These are phyloP conservation scores for Colletotrichum australisinense DNA, from an alignment of 2,329 filamentous ascomycete genomes.

Conservation along the genomic window DNA sequence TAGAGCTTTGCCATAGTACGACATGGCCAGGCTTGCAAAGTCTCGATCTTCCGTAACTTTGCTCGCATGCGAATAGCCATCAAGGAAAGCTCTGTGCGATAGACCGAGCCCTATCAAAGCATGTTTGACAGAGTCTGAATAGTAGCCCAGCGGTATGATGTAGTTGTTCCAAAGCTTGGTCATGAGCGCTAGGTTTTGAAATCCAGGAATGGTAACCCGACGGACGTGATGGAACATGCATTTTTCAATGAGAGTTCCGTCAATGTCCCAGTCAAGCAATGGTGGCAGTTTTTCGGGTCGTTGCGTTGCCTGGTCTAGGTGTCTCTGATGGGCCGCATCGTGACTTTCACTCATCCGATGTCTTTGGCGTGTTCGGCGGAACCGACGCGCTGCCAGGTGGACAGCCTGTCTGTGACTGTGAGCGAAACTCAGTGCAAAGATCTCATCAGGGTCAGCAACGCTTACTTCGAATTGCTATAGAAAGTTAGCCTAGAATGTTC, in stretches of 20 bases:
- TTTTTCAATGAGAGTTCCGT: background rate
- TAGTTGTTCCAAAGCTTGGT: conserved; percentile 10
- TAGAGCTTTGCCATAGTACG: background rate
- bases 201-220: background rate
- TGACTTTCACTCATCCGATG: background rate
- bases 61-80: background rate
- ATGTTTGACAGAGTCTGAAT: background rate
- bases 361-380: background rate
- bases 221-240: conserved; percentile 21
- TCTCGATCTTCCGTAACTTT: background rate
- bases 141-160: conserved; percentile 19
- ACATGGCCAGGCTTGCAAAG: background rate
- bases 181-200: background rate
- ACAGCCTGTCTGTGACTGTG: background rate
- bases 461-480: background rate
- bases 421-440: background rate
- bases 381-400: background rate
- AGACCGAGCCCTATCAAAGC: conserved; percentile 2
- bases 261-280: background rate
- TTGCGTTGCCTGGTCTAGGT: background rate
- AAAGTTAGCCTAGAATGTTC: background rate
- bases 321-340: background rate
- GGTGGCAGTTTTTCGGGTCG: background rate
- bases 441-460: background rate
- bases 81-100: conserved; percentile 7